These are phyloP conservation scores for Tephrocybe sp. DNA, from an alignment of 768 basidiomycete genomes.

Conservation along the genomic window DNA sequence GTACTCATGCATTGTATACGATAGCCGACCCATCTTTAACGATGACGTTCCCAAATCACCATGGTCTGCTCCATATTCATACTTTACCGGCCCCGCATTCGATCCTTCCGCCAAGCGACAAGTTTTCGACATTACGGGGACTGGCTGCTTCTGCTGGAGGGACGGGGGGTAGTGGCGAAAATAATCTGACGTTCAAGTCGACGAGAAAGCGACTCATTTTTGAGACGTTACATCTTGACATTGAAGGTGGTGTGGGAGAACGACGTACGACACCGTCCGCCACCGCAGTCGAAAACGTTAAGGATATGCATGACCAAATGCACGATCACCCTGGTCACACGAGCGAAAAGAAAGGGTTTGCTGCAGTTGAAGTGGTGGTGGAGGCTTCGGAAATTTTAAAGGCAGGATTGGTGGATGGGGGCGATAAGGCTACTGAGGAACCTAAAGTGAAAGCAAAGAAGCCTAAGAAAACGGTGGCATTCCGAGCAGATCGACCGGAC, in stretches of 20 bases:
- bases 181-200: constrained; percentile 93
- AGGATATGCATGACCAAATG: constrained; percentile 11
- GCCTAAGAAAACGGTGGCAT: constrained; percentile 65
- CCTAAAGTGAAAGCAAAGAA: constrained; percentile 37
- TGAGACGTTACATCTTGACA: constrained; percentile 87
- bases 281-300: constrained; percentile 15
- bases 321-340: constrained; percentile 7
- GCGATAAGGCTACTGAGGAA: constrained; percentile 12
- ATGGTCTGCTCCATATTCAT: constrained; percentile 81
- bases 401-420: constrained; percentile 5
- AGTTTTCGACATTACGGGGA: constrained; percentile 80
- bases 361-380: constrained; percentile 42
- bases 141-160: constrained; percentile 53
- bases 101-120: constrained; percentile 76
- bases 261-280: constrained; percentile 56
- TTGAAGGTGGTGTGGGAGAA: constrained; percentile 83
- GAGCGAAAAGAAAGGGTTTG: constrained; percentile 21
- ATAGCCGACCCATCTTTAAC: constrained; percentile 79
- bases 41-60: constrained; percentile 75
- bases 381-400: constrained; percentile 28
- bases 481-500: constrained; percentile 64
- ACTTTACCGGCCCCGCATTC: constrained; percentile 72
- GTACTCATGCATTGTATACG: not conserved
- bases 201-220: constrained; percentile 84
- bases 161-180: constrained; percentile 77